Conservation (phyloP, 164 flowering plant species). For the Aristolochia contorta region DNA sequence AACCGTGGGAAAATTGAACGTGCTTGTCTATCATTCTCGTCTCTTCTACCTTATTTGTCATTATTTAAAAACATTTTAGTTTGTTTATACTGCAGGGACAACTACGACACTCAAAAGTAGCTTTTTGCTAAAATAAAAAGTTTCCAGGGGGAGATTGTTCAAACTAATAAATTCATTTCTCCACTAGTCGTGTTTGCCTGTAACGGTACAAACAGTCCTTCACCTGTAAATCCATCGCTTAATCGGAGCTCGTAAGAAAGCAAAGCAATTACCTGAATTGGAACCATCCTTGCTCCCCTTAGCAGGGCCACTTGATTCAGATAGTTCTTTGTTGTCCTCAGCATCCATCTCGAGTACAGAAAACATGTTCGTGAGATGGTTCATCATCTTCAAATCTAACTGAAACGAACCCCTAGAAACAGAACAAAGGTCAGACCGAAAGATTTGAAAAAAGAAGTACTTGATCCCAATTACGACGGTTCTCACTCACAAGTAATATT, state of each 20-base stretch:
- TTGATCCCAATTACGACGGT: background rate
- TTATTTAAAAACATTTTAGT: too few species aligned
- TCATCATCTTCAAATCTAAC: slow-evolving; percentile 16
- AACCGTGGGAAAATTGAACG: too few species aligned
- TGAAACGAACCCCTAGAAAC: background rate
- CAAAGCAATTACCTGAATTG: background rate
- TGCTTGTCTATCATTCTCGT: too few species aligned
- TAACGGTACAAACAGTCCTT: background rate
- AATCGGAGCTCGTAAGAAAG: background rate
- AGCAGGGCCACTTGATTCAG: background rate
- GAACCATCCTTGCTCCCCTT: slow-evolving; percentile 1
- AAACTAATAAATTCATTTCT: background rate
- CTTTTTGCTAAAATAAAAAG: background rate
- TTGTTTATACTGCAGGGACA: too few species aligned
- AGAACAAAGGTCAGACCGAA: background rate
- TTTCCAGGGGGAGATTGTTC: background rate
- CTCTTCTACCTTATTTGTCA: too few species aligned
- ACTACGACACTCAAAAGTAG: background rate
- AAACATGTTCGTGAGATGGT: slow-evolving; percentile 31
- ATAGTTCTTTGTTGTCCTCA: slow-evolving; percentile 21
- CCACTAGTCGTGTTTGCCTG: background rate
- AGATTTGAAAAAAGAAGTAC: background rate
- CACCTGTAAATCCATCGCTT: background rate
- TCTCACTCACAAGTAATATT: background rate
- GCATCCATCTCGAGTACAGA: slow-evolving; percentile 34